Evolutionary conservation across 1,284 basidiomycete genomes (phyloP), one percentile per base, ranked within the genome.

Genomic region (Cryptococcus sp.): DNA sequence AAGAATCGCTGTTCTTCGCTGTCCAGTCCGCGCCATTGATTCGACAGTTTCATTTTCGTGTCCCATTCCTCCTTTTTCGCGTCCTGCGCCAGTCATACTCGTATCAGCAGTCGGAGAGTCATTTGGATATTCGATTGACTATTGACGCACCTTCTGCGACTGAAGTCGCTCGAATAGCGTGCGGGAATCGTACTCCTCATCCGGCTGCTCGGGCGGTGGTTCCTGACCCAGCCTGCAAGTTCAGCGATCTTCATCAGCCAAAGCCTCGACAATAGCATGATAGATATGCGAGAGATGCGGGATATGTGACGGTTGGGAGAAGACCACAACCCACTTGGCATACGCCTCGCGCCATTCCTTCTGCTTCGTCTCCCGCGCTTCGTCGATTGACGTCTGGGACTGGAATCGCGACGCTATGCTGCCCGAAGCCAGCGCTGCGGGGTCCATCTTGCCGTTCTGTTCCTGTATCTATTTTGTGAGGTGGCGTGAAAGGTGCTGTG

Each of bases 41-140:
- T 94, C 51, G 88, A 89, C 79, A 95, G 84, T 76, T 93, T 93
- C 73, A 88, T 91, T 75, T 89, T 89, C 74, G 91, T 88, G 73
- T 94, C 92, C 89, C 91, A 94, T 85, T 93, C 89, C 78, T 93
- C 91, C 79, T 92, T 90, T 77, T 93, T 93, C 64, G 88, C 86
- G 70, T 87, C 85, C 89, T 91, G 66, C 17, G 17, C 27, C 51
- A 42, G 47, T 25, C n/a, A 19, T 13, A 42, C 49, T 49, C 5
- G 47, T 31, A 25, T 25, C 38, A 19, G 44, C 19, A 51, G 39
- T 27, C 19, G 40, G 11, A 7, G 35, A 38, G 27, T 15, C 20
- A 17, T 22, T 2, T 13, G 31, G 17, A 31, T 27, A 20, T 45
- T 10, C 5, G 27, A 31, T 31, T 5, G 22, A 44, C n/a, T n/a